A percentile compares a stretch with the other conserved stretches of the same genome.
These are phyloP conservation scores for Macadamia integrifolia DNA, from an alignment of 164 flowering plant species.

Conservation along the genomic window DNA sequence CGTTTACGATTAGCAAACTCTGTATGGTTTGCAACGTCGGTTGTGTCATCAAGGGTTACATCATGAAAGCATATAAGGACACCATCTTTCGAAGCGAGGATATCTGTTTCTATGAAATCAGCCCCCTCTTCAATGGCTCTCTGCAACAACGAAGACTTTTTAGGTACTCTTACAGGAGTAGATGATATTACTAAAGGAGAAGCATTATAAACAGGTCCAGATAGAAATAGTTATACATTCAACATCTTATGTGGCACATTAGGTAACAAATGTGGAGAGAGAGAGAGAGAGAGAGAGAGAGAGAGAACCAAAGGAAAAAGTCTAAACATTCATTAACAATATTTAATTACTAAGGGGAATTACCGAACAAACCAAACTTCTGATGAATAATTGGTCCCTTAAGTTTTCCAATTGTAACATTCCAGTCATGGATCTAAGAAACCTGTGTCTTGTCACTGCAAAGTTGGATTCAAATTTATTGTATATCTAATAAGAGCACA, in stretches of 20 bases:
- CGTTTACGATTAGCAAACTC: constrained; percentile 75
- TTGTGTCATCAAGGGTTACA: constrained; percentile 73
- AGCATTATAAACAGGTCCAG: background rate
- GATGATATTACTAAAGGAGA: background rate
- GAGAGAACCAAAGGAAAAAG: background rate
- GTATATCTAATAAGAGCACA: too few relatives aligned
- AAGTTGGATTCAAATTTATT: too few relatives aligned
- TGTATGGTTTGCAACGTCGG: constrained; percentile 65
- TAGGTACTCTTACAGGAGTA: background rate
- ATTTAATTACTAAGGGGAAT: too few relatives aligned
- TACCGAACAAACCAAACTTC: too few relatives aligned
- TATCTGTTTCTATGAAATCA: constrained; percentile 93
- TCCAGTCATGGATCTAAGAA: too few relatives aligned
- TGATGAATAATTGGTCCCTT: too few relatives aligned
- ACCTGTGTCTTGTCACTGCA: too few relatives aligned
- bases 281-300: background rate
- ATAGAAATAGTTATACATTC: background rate
- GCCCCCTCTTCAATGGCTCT: constrained; percentile 98
- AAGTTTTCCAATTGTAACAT: too few relatives aligned
- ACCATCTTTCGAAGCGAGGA: constrained; percentile 69
- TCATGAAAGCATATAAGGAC: constrained; percentile 40
- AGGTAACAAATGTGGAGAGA: background rate
- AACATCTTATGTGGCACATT: background rate
- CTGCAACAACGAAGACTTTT: constrained; percentile 33
- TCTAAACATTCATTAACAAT: too few relatives aligned